Percentiles rank a stretch among this genome's conserved stretches.
phyloP scores from a whole-genome alignment of 176 grass and related monocot genomes.

The Hordeum marinum region DNA sequence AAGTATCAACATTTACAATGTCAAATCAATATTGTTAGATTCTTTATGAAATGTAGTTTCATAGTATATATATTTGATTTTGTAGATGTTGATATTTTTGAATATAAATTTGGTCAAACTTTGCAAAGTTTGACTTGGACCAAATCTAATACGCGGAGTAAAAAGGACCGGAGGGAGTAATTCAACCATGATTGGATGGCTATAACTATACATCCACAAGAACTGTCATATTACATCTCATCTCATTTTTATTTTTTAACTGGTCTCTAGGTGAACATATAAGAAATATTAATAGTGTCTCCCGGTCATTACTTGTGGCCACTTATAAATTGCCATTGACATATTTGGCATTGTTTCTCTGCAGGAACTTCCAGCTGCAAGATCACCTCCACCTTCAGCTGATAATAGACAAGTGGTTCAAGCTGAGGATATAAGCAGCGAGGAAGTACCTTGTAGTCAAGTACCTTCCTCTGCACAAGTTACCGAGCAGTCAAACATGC shows the following conservation, averaged over 20 bases:
- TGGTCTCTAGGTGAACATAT: neutral
- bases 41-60: too few species aligned
- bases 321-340: constrained; percentile 17
- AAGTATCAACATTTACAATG: too few species aligned
- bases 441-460: neutral
- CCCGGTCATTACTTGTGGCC: neutral
- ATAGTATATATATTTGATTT: too few species aligned
- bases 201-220: neutral
- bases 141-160: too few species aligned
- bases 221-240: neutral
- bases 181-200: neutral
- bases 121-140: too few species aligned
- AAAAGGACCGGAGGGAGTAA: too few species aligned
- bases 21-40: too few species aligned
- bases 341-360: constrained; percentile 24
- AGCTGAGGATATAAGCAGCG: neutral
- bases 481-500: constrained; percentile 11
- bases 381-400: constrained; percentile 9
- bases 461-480: constrained; percentile 7
- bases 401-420: constrained; percentile 9
- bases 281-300: neutral
- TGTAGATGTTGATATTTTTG: too few species aligned
- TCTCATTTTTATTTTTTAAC: neutral
- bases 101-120: too few species aligned
- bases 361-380: constrained; percentile 36